Evolutionary conservation across 805 yeast genomes (phyloP).

Genomic region (Suhomyces canberraensis): DNA sequence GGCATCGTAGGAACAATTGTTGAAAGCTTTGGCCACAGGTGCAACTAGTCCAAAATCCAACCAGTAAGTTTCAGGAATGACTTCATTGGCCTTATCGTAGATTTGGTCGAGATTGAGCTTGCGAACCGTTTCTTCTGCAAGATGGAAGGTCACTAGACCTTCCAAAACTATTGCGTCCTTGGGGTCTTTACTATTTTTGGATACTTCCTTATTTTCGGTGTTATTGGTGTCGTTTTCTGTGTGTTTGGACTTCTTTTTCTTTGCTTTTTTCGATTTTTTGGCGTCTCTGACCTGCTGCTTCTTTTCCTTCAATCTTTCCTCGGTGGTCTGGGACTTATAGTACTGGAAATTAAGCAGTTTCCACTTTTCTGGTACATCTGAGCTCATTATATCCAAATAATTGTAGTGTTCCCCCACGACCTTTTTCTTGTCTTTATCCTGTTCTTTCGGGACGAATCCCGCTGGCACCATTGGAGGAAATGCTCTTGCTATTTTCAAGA

Average conservation of each 20-base stretch:
- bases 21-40: slow-evolving; percentile 70
- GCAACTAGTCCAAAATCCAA: slow-evolving; percentile 60
- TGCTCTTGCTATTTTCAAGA: slow-evolving; percentile 52
- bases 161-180: slow-evolving; percentile 20
- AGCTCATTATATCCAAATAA: slow-evolving; percentile 44
- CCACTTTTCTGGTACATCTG: slow-evolving; percentile 55
- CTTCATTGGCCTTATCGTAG: slow-evolving; percentile 55
- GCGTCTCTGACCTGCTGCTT: slow-evolving; percentile 8
- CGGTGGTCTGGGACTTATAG: slow-evolving; percentile 22
- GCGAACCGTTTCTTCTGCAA: slow-evolving; percentile 57
- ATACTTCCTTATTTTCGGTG: too few species aligned
- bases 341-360: slow-evolving; percentile 52
- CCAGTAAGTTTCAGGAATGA: slow-evolving; percentile 62
- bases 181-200: background rate
- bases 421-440: slow-evolving; percentile 15
- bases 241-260: slow-evolving; percentile 2
- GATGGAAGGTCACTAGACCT: slow-evolving; percentile 49
- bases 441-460: slow-evolving; percentile 12
- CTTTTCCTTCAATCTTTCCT: slow-evolving; percentile 2
- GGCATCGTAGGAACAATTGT: slow-evolving; percentile 50
- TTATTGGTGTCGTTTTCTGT: slow-evolving; percentile 18
- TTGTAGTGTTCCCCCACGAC: slow-evolving; percentile 41
- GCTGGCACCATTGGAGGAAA: slow-evolving; percentile 49
- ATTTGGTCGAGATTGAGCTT: slow-evolving; percentile 57
- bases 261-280: slow-evolving; percentile 8